Percentiles rank a stretch among this genome's conserved stretches.
Conservation (phyloP, 2,329 filamentous ascomycete species). For the Penicillium sp. region DNA sequence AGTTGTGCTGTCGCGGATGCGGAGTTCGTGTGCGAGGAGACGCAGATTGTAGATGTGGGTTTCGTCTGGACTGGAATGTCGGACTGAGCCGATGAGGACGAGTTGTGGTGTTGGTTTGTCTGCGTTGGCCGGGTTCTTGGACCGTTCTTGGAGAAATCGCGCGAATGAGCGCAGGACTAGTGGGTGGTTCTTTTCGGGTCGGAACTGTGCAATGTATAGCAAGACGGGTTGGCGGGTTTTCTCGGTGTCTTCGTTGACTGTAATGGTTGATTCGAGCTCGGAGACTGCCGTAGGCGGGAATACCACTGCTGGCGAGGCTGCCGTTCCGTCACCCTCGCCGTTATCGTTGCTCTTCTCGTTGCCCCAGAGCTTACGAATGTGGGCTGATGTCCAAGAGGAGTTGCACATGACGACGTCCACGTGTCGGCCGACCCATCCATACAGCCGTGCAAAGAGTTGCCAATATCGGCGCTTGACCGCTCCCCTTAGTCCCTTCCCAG, state of each 20-base stretch:
- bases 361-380: slow-evolving; percentile 80
- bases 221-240: slow-evolving; percentile 67
- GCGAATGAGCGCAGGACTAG: slow-evolving; percentile 84
- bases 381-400: slow-evolving; percentile 85
- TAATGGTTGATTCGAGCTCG: slow-evolving; percentile 73
- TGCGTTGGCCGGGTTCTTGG: slow-evolving; percentile 50
- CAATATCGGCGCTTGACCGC: slow-evolving; percentile 77
- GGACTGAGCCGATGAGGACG: slow-evolving; percentile 87
- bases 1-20: slow-evolving; percentile 77
- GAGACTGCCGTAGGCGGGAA: slow-evolving; percentile 91
- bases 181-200: slow-evolving; percentile 93
- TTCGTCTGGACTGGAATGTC: slow-evolving; percentile 59
- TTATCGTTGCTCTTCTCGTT: slow-evolving; percentile 44
- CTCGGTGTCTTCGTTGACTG: slow-evolving; percentile 68
- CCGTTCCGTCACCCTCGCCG: slow-evolving; percentile 38
- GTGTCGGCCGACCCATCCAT: slow-evolving; percentile 76
- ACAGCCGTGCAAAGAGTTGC: slow-evolving; percentile 77
- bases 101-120: slow-evolving; percentile 57
- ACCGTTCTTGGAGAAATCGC: slow-evolving; percentile 61
- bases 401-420: slow-evolving; percentile 98
- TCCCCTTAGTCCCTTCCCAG: slow-evolving; percentile 71
- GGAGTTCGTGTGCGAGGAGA: slow-evolving; percentile 79
- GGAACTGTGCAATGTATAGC: slow-evolving; percentile 95
- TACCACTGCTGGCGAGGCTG: slow-evolving; percentile 58
- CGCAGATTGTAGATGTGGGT: slow-evolving; percentile 78